phyloP scores from a whole-genome alignment of 306 rosid genomes.

The Myrica gale region DNA sequence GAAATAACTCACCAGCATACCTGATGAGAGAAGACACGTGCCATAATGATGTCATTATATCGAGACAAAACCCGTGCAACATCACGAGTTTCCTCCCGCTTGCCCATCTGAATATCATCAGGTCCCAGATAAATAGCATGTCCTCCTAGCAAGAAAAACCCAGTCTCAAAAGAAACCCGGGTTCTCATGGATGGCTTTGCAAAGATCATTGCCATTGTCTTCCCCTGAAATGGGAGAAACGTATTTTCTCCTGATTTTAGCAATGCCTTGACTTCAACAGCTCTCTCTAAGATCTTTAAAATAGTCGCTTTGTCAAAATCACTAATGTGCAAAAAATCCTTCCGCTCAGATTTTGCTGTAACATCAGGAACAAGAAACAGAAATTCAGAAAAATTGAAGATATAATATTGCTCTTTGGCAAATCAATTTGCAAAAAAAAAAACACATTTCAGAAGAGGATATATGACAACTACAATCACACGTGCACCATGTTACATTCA shows the following conservation, averaged over 20 bases:
- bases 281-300: conserved; percentile 73
- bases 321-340: conserved; percentile 76
- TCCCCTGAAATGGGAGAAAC: conserved; percentile 81
- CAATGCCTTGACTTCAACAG: conserved; percentile 75
- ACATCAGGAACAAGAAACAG: neutral
- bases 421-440: neutral
- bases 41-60: conserved; percentile 89
- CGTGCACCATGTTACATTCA: neutral
- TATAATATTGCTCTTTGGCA: neutral
- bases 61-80: conserved; percentile 83
- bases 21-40: conserved; percentile 95
- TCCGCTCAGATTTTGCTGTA: conserved; percentile 53
- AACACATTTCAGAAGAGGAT: neutral
- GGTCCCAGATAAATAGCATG: conserved; percentile 95
- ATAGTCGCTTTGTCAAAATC: conserved; percentile 78
- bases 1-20: conserved; percentile 65
- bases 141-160: conserved; percentile 81
- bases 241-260: conserved; percentile 81
- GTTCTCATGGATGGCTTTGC: conserved; percentile 97
- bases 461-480: neutral
- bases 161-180: conserved; percentile 90
- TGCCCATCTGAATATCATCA: conserved; percentile 92
- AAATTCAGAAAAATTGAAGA: neutral
- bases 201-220: conserved; percentile 96
- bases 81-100: conserved; percentile 96